Conservation (phyloP, 192 early-diverging fungal species). For the Funneliformis geosporum region DNA sequence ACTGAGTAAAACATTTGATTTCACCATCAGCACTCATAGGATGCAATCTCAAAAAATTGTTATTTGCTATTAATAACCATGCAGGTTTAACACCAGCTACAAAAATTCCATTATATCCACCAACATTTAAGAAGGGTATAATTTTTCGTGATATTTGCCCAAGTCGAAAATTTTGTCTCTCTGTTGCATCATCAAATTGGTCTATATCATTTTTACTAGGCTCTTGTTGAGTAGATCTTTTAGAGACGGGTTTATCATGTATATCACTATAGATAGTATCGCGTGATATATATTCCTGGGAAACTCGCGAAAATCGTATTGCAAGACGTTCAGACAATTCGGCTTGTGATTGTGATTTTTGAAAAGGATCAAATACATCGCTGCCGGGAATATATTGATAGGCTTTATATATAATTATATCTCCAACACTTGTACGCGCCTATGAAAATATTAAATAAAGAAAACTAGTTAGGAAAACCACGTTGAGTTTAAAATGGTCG, state of each 20-base stretch:
- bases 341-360: constrained; percentile 23
- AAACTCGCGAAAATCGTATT: constrained; percentile 65
- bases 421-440: constrained; percentile 63
- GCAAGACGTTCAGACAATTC: constrained; percentile 57
- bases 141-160: constrained; percentile 35
- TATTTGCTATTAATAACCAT: constrained; percentile 72
- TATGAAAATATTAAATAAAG: no score
- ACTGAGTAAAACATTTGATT: constrained; percentile 68
- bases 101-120: constrained; percentile 74
- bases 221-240: constrained; percentile 12
- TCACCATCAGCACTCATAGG: constrained; percentile 71
- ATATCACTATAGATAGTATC: constrained; percentile 45
- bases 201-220: constrained; percentile 34
- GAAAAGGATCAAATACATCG: constrained; percentile 30
- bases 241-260: constrained; percentile 30
- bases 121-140: constrained; percentile 52
- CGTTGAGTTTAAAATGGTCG: background rate
- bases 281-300: constrained; percentile 63
- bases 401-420: constrained; percentile 74
- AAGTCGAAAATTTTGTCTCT: constrained; percentile 32
- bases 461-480: background rate
- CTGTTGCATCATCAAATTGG: constrained; percentile 35
- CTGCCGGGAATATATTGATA: constrained; percentile 52
- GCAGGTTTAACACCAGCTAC: constrained; percentile 68
- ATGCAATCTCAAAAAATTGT: constrained; percentile 64